These are phyloP conservation scores for Ogataea zsoltii DNA, from an alignment of 805 yeast species.

Conservation along the genomic window DNA sequence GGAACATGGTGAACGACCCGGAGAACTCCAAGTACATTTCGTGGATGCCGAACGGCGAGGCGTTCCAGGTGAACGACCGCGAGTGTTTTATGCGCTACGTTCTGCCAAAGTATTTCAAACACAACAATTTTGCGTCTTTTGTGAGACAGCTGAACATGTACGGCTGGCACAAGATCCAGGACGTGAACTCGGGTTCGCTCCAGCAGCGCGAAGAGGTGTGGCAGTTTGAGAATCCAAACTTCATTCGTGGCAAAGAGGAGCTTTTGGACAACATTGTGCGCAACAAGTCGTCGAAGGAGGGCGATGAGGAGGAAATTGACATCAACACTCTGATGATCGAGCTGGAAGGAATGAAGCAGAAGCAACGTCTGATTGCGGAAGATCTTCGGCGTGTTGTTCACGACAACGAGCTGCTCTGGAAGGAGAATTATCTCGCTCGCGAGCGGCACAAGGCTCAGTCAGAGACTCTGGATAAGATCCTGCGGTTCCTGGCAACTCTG, in stretches of 20 bases:
- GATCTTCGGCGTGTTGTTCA: constrained; percentile 80
- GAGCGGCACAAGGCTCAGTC: constrained; percentile 86
- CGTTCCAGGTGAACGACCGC: constrained; percentile 81
- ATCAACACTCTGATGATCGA: constrained; percentile 61
- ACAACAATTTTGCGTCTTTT: constrained; percentile 91
- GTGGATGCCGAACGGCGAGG: constrained; percentile 85
- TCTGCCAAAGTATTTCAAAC: constrained; percentile 91
- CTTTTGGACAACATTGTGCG: constrained; percentile 82
- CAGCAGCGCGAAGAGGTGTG: constrained; percentile 73
- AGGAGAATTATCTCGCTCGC: constrained; percentile 77
- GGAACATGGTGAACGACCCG: constrained; percentile 93
- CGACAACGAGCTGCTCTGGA: constrained; percentile 91
- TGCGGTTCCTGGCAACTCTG: constrained; percentile 82
- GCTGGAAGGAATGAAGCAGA: constrained; percentile 70
- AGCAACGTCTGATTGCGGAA: constrained; percentile 79
- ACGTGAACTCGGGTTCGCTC: constrained; percentile 74
- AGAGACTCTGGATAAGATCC: constrained; percentile 82
- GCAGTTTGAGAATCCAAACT: constrained; percentile 86
- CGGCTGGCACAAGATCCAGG: constrained; percentile 99
- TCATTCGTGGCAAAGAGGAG: constrained; percentile 77
- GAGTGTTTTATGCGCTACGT: constrained; percentile 82
- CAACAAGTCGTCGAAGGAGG: constrained; percentile 52
- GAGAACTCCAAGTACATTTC: constrained; percentile 66
- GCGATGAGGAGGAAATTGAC: constrained; percentile 47
- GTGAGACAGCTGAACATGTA: constrained; percentile 97